phyloP scores from a whole-genome alignment of 1,284 basidiomycete genomes.

The Puccinia brachypodii region DNA sequence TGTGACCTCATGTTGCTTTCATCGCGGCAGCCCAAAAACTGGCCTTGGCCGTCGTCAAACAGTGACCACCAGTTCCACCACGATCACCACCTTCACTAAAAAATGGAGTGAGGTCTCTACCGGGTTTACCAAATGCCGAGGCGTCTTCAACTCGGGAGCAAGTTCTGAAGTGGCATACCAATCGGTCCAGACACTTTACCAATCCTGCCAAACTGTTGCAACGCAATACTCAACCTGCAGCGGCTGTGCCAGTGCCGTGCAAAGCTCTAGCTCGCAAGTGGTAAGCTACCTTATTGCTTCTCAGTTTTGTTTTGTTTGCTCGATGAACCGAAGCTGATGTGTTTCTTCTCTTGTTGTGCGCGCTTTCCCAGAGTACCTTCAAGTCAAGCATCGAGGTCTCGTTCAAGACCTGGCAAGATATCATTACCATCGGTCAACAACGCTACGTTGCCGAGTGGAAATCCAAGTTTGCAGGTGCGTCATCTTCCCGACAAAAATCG shows the following conservation, averaged over 20 bases:
- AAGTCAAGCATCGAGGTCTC: not conserved
- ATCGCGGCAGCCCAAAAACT: too few relatives aligned
- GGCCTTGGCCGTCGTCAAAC: too few relatives aligned
- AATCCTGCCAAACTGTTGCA: not conserved
- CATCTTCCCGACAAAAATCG: too few relatives aligned
- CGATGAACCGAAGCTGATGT: not conserved
- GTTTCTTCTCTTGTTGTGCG: not conserved
- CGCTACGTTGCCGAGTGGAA: not conserved
- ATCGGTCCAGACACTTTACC: not conserved
- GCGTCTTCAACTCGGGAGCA: not conserved
- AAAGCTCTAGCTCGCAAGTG: not conserved
- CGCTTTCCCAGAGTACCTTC: not conserved
- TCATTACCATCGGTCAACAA: not conserved
- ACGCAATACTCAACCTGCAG: not conserved
- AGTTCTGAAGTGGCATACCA: not conserved
- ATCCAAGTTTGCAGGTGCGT: not conserved
- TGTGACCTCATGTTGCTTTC: too few relatives aligned
- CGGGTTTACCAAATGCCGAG: not conserved
- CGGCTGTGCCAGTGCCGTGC: not conserved
- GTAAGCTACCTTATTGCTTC: not conserved
- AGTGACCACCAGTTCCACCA: too few relatives aligned
- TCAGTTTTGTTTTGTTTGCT: too few relatives aligned
- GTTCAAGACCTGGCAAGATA: not conserved
- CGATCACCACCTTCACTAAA: not conserved
- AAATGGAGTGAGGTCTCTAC: not conserved